phyloP scores from a whole-genome alignment of 192 early-diverging fungal species.

The Spinellus fusiger region DNA sequence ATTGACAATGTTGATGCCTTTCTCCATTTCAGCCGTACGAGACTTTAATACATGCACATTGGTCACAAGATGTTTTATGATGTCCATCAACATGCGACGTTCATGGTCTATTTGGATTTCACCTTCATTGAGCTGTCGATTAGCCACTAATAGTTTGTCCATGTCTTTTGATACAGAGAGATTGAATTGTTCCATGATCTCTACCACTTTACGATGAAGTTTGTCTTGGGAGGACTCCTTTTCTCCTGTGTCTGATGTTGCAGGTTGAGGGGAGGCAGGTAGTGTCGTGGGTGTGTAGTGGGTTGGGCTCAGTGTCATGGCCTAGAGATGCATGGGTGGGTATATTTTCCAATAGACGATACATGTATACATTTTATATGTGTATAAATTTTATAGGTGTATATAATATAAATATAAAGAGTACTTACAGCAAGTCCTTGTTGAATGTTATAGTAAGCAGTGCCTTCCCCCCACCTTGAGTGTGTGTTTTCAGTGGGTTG shows the following conservation, averaged over 20 bases:
- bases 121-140: constrained; percentile 66
- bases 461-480: constrained; percentile 1
- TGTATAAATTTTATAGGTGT: background rate
- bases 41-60: constrained; percentile 61
- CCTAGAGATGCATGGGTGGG: background rate
- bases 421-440: constrained; percentile 10
- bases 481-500: background rate
- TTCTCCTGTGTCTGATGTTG: background rate
- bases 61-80: constrained; percentile 53
- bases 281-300: constrained; percentile 14
- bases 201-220: constrained; percentile 55
- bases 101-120: constrained; percentile 60
- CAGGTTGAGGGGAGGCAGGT: background rate
- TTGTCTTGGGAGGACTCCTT: constrained; percentile 42
- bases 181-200: constrained; percentile 50
- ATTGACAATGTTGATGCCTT: constrained; percentile 43
- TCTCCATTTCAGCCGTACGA: constrained; percentile 54
- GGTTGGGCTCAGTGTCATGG: background rate
- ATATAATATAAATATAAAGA: background rate
- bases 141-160: constrained; percentile 58
- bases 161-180: constrained; percentile 54
- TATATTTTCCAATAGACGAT: background rate
- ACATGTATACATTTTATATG: background rate
- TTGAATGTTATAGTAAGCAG: constrained; percentile 6
- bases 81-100: constrained; percentile 47